phyloP scores from a whole-genome alignment of 441 rosid genomes.

The Eutrema salsugineum region DNA sequence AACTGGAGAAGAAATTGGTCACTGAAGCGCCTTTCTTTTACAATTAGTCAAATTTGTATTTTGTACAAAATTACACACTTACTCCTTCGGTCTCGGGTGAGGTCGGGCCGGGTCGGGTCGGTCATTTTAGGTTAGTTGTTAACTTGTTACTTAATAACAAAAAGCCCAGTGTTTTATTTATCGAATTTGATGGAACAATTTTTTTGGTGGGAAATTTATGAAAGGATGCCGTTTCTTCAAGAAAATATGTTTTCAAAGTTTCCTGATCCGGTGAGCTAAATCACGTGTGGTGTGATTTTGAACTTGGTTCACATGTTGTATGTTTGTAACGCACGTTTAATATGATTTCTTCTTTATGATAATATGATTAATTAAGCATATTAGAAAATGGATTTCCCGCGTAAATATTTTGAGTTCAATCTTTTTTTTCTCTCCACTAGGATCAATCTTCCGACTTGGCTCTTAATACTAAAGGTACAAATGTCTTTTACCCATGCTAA shows the following conservation, averaged over 20 bases:
- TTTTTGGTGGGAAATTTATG: no score
- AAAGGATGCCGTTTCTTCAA: no score
- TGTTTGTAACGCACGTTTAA: neutral
- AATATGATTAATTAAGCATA: neutral
- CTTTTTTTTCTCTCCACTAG: no score
- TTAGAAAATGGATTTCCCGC: neutral
- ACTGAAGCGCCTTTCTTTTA: neutral
- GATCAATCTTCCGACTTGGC: no score
- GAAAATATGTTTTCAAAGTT: neutral
- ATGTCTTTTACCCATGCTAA: no score
- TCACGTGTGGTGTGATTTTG: neutral
- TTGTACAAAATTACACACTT: no score
- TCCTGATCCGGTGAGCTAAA: neutral
- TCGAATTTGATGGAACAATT: no score
- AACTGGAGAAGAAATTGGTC: slow-evolving; percentile 12
- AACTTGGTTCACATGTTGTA: neutral
- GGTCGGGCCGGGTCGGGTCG: slow-evolving; percentile 2
- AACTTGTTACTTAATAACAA: no score
- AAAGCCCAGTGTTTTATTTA: no score
- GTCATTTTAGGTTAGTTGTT: neutral
- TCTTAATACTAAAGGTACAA: no score
- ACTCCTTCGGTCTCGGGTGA: neutral
- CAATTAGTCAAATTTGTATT: no score
- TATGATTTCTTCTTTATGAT: neutral
- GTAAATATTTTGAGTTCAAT: no score